Evolutionary conservation across 2,329 filamentous ascomycete species (phyloP), one percentile per base, ranked within the genome.

Genomic region (Penicillium sp.): DNA sequence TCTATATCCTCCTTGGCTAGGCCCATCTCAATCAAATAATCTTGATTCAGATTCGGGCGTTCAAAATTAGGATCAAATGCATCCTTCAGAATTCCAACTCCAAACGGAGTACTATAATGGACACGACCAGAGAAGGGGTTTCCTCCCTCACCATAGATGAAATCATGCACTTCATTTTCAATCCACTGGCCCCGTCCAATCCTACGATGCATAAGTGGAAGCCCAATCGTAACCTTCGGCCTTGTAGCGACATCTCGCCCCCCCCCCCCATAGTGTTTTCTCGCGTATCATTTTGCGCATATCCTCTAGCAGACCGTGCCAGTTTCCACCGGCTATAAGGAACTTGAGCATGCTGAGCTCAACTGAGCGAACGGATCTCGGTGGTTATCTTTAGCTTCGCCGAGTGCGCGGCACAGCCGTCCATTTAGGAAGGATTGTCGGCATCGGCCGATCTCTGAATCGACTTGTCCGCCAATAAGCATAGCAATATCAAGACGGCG

Each of bases 41-140:
- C 29, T 29, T 15, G 23, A 23, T 52, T 27, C 29, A 27, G 4
- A 43, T 36, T 19, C 7, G 21, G 19, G 21, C 38, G 12, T 36
- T 44, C 3, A 44, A 27, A 35, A 42, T 36, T 31, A 23, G 48
- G 41, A 6, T 52, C 48, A 48, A 56, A 56, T 52, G 17, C 47
- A 48, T 56, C 41, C 27, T 50, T 58, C 27, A 48, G 17, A 5
- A 23, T 39, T 19, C 48, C 43, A 23, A 42, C 27, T 35, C 49
- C 27, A 27, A 27, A 25, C 41, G 33, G 36, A 21, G n/a, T 42
- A 31, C 35, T 3, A 43, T 10, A 27, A 27, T 27, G 25, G 25
- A 27, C 25, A 17, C 31, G 19, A 23, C 10, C n/a, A 13, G 17
- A 4, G 5, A 43, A 33, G 1, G 49, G 39, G 27, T 19, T 35